phyloP scores from a whole-genome alignment of 1,284 basidiomycete species.

The Apiotrichum gracile region DNA sequence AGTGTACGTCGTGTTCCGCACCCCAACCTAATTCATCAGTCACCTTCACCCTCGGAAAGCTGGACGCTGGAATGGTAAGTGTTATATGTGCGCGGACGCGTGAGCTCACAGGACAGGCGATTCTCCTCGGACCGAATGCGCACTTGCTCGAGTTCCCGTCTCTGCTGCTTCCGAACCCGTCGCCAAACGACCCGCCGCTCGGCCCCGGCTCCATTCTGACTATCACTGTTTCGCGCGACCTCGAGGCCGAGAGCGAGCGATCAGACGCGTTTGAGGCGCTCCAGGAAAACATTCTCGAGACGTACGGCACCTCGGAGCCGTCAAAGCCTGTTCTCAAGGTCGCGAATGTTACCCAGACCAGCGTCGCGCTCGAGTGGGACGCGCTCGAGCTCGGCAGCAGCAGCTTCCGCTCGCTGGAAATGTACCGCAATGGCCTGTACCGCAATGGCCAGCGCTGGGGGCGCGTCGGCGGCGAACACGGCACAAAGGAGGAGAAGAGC shows the following conservation, averaged over 20 bases:
- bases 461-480: slow-evolving; percentile 34
- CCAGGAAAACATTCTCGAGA: slow-evolving; percentile 69
- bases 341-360: slow-evolving; percentile 91
- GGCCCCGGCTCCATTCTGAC: slow-evolving; percentile 93
- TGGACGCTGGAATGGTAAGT: slow-evolving; percentile 53
- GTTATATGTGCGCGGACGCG: slow-evolving; percentile 17
- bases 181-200: slow-evolving; percentile 58
- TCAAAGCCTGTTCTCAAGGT: slow-evolving; percentile 63
- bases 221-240: slow-evolving; percentile 82
- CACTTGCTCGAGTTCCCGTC: slow-evolving; percentile 96
- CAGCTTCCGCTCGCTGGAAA: slow-evolving; percentile 76
- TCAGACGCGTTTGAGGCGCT: slow-evolving; percentile 73
- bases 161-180: slow-evolving; percentile 62
- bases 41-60: slow-evolving; percentile 67
- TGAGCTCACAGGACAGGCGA: slow-evolving; percentile 40
- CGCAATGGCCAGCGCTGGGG: slow-evolving; percentile 85
- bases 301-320: slow-evolving; percentile 66
- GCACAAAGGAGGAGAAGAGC: slow-evolving; percentile 32
- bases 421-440: slow-evolving; percentile 82
- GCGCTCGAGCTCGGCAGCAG: slow-evolving; percentile 74
- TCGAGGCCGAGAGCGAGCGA: slow-evolving; percentile 70
- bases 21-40: slow-evolving; percentile 20
- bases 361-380: slow-evolving; percentile 88
- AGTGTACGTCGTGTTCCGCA: slow-evolving; percentile 8
- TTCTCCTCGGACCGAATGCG: slow-evolving; percentile 81